Evolutionary conservation across 2,329 filamentous ascomycete species (phyloP), one percentile per base, ranked within the genome.

Genomic region (Exophiala spinifera): DNA sequence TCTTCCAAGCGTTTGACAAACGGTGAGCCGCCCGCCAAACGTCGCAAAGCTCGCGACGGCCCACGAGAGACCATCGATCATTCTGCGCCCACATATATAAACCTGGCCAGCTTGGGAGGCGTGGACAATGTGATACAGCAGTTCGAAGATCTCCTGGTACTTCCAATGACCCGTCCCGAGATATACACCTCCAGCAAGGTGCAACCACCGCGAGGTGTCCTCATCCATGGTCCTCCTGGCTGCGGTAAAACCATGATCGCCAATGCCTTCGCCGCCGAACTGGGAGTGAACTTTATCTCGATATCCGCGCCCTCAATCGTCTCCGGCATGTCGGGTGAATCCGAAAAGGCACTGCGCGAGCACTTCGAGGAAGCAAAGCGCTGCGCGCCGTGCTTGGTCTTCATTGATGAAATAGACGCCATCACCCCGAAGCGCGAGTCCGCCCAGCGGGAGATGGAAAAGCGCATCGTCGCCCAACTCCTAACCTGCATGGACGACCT

Each of bases 321-420:
- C 0, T 89, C 87, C 14, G 89, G 89, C 17, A 94, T 92, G 84
- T 94, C 88, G 31, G 89, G 89, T 63, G 90, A 94, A 67, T 92
- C 88, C 0, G 89, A 95, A 70, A 91, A 91, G 74, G 89, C 90
- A 56, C 82, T 95, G 23, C 79, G 89, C 33, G 88, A 92, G 61
- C 79, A 90, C 45, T 95, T 95, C 57, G 91, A 97, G 11, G 89
- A 94, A 66, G 94, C 94, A 0, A 89, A 89, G 68, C 81, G 83
- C 51, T 79, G 91, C 34, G 91, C 92, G 0, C 94, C 94, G 0
- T 95, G 90, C 65, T 78, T 99, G 4, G 80, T 99, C 3, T 95
- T 96, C 66, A 88, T 97, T 53, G 91, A 96, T 63, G 87, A 96
- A 63, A 89, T 97, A 49, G 91, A 99, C 70, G 86, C 87, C 3